Evolutionary conservation across 495 filamentous ascomycete genomes (phyloP).

Genomic region (Penicillium turbatum): DNA sequence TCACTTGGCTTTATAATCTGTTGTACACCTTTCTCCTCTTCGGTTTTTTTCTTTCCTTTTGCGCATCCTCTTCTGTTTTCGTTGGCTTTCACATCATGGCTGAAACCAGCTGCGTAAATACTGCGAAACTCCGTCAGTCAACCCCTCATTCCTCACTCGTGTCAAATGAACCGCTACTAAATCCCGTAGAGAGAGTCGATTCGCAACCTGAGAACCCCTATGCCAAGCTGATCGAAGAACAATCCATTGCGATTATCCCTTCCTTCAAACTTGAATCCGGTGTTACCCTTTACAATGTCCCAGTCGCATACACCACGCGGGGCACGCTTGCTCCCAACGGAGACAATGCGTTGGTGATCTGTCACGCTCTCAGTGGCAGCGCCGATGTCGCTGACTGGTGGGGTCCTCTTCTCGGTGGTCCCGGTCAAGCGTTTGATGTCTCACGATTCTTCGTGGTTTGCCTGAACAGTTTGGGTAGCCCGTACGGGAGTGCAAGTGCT

Average conservation of each 20-base stretch:
- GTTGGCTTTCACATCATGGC: conserved; percentile 25
- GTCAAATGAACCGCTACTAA: conserved; percentile 44
- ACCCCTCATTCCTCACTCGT: conserved; percentile 11
- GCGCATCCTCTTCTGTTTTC: conserved; percentile 3
- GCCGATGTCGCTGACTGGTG: conserved; percentile 98
- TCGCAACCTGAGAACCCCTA: conserved; percentile 90
- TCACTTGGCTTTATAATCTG: conserved; percentile 1
- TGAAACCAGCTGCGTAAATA: conserved; percentile 18
- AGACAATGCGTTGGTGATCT: conserved; percentile 95
- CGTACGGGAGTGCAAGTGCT: conserved; percentile 93
- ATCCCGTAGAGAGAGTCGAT: conserved; percentile 60
- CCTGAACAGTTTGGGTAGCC: conserved; percentile 93
- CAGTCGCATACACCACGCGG: conserved; percentile 85
- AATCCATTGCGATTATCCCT: conserved; percentile 79
- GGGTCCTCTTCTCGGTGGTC: conserved; percentile 87
- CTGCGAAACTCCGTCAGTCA: conserved; percentile 44
- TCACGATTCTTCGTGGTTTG: conserved; percentile 92
- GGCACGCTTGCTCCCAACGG: conserved; percentile 68
- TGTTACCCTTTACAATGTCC: conserved; percentile 79
- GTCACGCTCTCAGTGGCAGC: conserved; percentile 92
- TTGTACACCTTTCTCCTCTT: conserved; percentile 5
- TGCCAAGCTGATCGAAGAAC: conserved; percentile 76
- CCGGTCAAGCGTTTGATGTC: conserved; percentile 86
- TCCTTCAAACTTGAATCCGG: conserved; percentile 93
- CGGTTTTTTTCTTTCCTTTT: not conserved